Conservation (phyloP, 2,329 filamentous ascomycete species). For the Pestalotiopsis fici region DNA sequence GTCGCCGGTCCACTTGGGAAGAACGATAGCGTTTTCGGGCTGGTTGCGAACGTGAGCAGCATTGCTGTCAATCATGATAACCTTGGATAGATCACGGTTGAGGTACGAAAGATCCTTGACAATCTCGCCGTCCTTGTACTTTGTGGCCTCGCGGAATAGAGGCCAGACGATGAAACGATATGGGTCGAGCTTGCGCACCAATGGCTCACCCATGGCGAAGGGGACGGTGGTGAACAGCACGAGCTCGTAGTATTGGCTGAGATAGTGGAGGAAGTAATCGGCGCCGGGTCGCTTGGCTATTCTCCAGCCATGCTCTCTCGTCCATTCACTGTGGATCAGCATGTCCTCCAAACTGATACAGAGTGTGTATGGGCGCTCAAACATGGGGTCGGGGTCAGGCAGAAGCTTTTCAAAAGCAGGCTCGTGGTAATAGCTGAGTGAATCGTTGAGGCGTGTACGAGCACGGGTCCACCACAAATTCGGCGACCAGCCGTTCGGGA, state of each 20-base stretch:
- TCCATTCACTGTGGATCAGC: slow-evolving; percentile 93
- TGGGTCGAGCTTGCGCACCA: slow-evolving; percentile 91
- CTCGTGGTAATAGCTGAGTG: slow-evolving; percentile 92
- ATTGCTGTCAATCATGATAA: slow-evolving; percentile 91
- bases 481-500: slow-evolving; percentile 78
- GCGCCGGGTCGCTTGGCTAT: slow-evolving; percentile 92
- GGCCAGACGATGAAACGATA: slow-evolving; percentile 96
- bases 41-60: slow-evolving; percentile 80
- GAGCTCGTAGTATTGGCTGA: slow-evolving; percentile 97
- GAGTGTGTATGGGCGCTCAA: slow-evolving; percentile 87
- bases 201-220: slow-evolving; percentile 79
- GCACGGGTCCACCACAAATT: slow-evolving; percentile 79
- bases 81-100: slow-evolving; percentile 93
- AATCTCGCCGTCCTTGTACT: slow-evolving; percentile 93
- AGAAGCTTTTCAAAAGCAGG: slow-evolving; percentile 93
- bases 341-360: slow-evolving; percentile 93
- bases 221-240: slow-evolving; percentile 93
- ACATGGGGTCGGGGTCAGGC: slow-evolving; percentile 76
- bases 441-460: slow-evolving; percentile 71
- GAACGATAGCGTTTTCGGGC: slow-evolving; percentile 92
- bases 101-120: slow-evolving; percentile 99
- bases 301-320: slow-evolving; percentile 90
- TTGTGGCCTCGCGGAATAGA: slow-evolving; percentile 92
- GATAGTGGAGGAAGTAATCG: slow-evolving; percentile 96
- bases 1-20: slow-evolving; percentile 88